Evolutionary conservation across 139 green algal species (phyloP).

Genomic region (Nannochloris sp.): DNA sequence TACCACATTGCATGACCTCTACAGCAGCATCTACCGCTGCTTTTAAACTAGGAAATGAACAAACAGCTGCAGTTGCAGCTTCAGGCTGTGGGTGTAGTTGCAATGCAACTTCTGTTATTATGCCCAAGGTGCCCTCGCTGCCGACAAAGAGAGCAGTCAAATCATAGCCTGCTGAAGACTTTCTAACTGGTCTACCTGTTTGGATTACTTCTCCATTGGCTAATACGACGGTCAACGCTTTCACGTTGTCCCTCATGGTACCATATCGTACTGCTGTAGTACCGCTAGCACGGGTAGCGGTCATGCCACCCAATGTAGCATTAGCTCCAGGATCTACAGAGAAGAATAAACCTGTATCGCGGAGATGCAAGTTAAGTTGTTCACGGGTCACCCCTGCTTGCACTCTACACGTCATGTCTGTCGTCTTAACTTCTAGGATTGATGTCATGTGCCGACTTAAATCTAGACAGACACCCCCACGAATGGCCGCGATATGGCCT

Average conservation of each 20-base stretch:
- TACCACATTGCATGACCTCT: conserved; percentile 41
- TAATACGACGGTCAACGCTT: conserved; percentile 47
- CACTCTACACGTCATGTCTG: not conserved
- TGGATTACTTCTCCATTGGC: conserved; percentile 32
- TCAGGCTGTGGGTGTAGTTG: conserved; percentile 44
- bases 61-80: conserved; percentile 39
- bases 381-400: conserved; percentile 55
- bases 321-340: conserved; percentile 57
- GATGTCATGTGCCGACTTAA: not conserved
- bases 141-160: conserved; percentile 54
- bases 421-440: not conserved
- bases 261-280: conserved; percentile 65
- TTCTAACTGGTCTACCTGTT: conserved; percentile 35
- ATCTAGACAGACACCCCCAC: too few species aligned
- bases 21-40: conserved; percentile 41
- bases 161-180: conserved; percentile 55
- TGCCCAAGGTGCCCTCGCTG: conserved; percentile 51
- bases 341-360: conserved; percentile 57
- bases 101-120: conserved; percentile 52
- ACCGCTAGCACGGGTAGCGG: conserved; percentile 46
- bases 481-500: too few species aligned
- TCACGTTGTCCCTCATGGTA: conserved; percentile 63
- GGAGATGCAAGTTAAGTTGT: conserved; percentile 48
- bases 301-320: conserved; percentile 55
- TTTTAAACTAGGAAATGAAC: conserved; percentile 27